Percentiles rank a stretch among this genome's conserved stretches.
phyloP scores from a whole-genome alignment of 768 basidiomycete species.

The Termitomyces sp. region DNA sequence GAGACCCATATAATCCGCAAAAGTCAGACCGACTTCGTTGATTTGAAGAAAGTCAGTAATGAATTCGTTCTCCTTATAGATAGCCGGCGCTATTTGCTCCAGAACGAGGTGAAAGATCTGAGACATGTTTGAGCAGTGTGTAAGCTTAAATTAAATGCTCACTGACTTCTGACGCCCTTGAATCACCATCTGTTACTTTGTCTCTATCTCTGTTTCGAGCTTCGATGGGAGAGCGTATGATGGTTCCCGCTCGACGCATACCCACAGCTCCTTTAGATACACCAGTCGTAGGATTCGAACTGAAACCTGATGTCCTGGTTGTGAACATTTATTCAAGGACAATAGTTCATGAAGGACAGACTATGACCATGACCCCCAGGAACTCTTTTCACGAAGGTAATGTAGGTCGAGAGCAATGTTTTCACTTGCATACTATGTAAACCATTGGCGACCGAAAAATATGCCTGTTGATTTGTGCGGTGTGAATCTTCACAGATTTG shows the following conservation, averaged over 20 bases:
- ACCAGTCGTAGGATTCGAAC: slow-evolving; percentile 30
- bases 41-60: slow-evolving; percentile 90
- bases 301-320: slow-evolving; percentile 35
- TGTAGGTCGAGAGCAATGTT: slow-evolving; percentile 55
- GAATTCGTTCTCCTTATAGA: slow-evolving; percentile 85
- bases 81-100: slow-evolving; percentile 65
- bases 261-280: slow-evolving; percentile 45
- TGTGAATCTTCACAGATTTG: not conserved
- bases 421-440: slow-evolving; percentile 81
- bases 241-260: slow-evolving; percentile 78
- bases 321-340: not conserved
- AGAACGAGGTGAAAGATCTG: slow-evolving; percentile 75
- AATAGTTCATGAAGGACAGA: slow-evolving; percentile 21
- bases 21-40: slow-evolving; percentile 82
- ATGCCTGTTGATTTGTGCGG: slow-evolving; percentile 51
- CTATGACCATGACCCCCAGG: slow-evolving; percentile 70
- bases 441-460: slow-evolving; percentile 82
- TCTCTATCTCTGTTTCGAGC: slow-evolving; percentile 54
- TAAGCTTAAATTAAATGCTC: not conserved
- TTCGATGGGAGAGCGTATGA: slow-evolving; percentile 77
- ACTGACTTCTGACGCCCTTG: slow-evolving; percentile 66
- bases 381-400: slow-evolving; percentile 55
- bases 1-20: slow-evolving; percentile 91
- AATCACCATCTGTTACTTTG: slow-evolving; percentile 49
- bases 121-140: slow-evolving; percentile 1